These are phyloP conservation scores for Diaporthe humulicola DNA, from an alignment of 2,329 filamentous ascomycete species.

Conservation along the genomic window DNA sequence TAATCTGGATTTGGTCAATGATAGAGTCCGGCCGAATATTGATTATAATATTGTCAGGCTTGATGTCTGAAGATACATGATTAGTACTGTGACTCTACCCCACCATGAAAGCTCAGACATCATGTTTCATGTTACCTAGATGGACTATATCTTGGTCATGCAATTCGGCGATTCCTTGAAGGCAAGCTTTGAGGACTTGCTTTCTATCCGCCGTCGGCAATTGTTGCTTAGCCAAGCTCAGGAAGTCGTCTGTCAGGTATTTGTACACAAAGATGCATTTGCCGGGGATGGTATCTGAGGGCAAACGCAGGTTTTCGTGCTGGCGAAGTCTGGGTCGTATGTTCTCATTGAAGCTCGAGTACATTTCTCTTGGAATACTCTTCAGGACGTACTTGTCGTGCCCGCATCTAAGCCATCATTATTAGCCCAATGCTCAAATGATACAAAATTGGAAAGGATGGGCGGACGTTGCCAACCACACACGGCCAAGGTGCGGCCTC, in stretches of 20 bases:
- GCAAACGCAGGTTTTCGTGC: not conserved
- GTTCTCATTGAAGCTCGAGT: not conserved
- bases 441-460: not conserved
- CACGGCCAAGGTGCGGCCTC: not conserved
- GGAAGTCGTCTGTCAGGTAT: not conserved
- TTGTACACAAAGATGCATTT: not conserved
- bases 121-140: not conserved
- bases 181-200: not conserved
- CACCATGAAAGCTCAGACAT: not conserved
- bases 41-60: constrained; percentile 5
- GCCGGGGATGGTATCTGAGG: not conserved
- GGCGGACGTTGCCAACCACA: constrained; percentile 18
- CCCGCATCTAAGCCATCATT: not conserved
- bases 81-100: not conserved
- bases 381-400: not conserved
- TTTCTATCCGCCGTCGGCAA: not conserved
- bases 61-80: not conserved
- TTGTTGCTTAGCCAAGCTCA: not conserved
- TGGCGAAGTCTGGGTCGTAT: constrained; percentile 8
- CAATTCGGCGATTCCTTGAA: not conserved
- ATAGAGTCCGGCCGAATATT: not conserved
- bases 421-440: not conserved
- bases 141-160: constrained; percentile 1
- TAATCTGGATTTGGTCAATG: not conserved
- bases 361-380: not conserved